Evolutionary conservation across 805 yeast genomes (phyloP), one percentile per base, ranked within the genome.

Genomic region (Teunomyces kruisii): DNA sequence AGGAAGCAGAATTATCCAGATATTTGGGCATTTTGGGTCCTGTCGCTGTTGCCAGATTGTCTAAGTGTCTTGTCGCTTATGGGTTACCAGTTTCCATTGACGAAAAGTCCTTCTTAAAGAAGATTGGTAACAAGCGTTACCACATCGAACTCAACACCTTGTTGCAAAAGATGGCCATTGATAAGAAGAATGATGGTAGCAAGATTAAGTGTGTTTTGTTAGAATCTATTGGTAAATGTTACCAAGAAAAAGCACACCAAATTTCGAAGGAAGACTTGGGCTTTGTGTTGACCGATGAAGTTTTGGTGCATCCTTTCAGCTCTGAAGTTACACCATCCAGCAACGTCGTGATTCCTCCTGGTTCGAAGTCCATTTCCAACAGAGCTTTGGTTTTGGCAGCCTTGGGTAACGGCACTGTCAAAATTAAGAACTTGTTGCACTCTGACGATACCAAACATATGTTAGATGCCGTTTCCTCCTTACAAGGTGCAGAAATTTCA

Each of bases 381-480:
- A 82, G 99, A 64, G 99, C 97, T 5, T 74, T 94, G 47, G 81
- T 94, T 12, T 73, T 94, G 52, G 98, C 99, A 37, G 96, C 98
- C 15, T 77, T 94, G 49, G 96, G 96, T 48, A 68, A 76, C 43
- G 98, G 98, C 36, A 78, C 83, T 19, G 90, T 96, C 60, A 80
- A 79, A 55, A 81, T 94, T 53, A 84, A 83, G 51, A 94, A 94
- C 67, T 72, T 94, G 58, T 77, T 94, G 43, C 97, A 94, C 61
- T 92, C 98, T 3, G 99, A 92, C 60, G 99, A 94, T 62, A 94
- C 98, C 9, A 89, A 86, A 49, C 91, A 87, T 58, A 94, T 94
- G 99, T 74, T 94, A 54, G 80, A 82, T 33, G 99, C 99, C 6
- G 86, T 94, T 46, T 64, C 83, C 17, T 76, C 79, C 32, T 75